Evolutionary conservation across 768 basidiomycete genomes (phyloP).

Genomic region (Lyophyllum atratum): DNA sequence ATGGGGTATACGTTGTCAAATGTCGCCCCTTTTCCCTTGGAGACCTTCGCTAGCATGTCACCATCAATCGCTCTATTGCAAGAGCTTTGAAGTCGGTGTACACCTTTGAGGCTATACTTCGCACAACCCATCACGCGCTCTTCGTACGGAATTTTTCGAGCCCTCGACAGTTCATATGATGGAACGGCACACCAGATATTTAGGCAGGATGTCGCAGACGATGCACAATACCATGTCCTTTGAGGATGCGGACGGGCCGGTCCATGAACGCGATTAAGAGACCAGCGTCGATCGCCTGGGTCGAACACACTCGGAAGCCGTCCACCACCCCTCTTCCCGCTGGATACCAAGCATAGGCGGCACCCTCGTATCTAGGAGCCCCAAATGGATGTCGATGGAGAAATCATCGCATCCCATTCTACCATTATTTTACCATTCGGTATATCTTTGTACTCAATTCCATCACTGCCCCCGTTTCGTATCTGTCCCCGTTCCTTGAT

Average conservation of each 20-base stretch:
- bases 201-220: not conserved
- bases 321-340: too few species aligned
- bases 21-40: conserved; percentile 25
- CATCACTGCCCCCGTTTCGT: too few species aligned
- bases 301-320: too few species aligned
- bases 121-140: not conserved
- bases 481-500: too few species aligned
- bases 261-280: not conserved
- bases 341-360: too few species aligned
- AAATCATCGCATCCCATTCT: too few species aligned
- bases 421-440: too few species aligned
- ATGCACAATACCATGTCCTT: not conserved
- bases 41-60: not conserved
- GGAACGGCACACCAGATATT: not conserved
- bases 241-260: not conserved
- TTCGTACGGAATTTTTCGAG: not conserved
- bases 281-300: too few species aligned
- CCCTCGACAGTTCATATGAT: not conserved
- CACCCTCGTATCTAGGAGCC: too few species aligned
- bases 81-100: not conserved
- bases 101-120: not conserved
- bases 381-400: too few species aligned
- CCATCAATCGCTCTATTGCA: not conserved
- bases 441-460: too few species aligned
- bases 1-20: conserved; percentile 34